Evolutionary conservation across 2,329 filamentous ascomycete species (phyloP), one percentile per base, ranked within the genome.

Genomic region (Bisporella sp.): DNA sequence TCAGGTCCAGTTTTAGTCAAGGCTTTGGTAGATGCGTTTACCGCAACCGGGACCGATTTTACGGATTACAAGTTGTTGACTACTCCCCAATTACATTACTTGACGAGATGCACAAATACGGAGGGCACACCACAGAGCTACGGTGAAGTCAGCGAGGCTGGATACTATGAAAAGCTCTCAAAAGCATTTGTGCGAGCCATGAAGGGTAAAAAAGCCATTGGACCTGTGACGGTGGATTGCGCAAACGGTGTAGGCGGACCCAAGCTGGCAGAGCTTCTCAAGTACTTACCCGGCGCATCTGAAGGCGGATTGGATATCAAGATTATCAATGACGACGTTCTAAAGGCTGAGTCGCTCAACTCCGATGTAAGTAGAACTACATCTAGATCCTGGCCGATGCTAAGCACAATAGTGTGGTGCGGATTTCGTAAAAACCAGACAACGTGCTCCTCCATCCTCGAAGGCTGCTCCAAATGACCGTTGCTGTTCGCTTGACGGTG

Each of bases 51-150:
- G 50, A 82, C 85, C 49, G 81, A 89, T 54, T 85, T 81, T 65
- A 82, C 82, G 64, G 92, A 97, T 74, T 92, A 84, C 73, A 93
- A 92, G 70, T 84, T 91, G 66, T 76, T 96, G 63, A 97, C 93
- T 9, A 99, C 93, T 4, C 93, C 93, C n/a, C 93, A 97, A 72
- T 79, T 99, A 52, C 93, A 99, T 74, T 99, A 99, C 71, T 77
- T 97, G 57, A 92, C 92, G 32, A 88, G 93, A 57, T 95, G 91
- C 69, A 81, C 90, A 71, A 99, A 99, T 73, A 97, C 92, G 1
- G 80, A 93, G 62, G 88, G 87, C 54, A 95, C 89, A 2, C 84
- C 87, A 50, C 84, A 90, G 60, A 81, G 89, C 13, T 99, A 97
- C 66, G 93, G 93, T 51, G 83, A 89, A 65, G 81, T 89, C 48